Percentiles rank a stretch among this genome's conserved stretches.
phyloP scores from a whole-genome alignment of 225 moss, liverwort and hornwort genomes.

The Pseudoscleropodium purum region DNA sequence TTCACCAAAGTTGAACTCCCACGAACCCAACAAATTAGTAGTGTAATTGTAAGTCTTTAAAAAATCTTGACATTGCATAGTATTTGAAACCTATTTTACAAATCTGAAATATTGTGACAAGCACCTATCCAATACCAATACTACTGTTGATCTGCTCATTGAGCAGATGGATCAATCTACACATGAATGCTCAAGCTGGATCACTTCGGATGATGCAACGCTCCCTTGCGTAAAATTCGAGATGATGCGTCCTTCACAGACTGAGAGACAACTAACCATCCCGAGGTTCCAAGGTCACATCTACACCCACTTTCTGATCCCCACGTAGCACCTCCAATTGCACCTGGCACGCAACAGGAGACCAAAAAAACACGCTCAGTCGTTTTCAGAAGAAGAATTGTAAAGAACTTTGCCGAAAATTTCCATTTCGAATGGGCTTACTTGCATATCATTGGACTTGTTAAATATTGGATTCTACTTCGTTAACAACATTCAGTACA shows the following conservation, averaged over 20 bases:
- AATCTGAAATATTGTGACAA: neutral
- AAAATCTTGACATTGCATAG: neutral
- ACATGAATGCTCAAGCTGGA: neutral
- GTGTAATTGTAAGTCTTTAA: neutral
- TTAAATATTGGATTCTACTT: too few species aligned
- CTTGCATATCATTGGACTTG: neutral
- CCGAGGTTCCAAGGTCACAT: conserved; percentile 73
- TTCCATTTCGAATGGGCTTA: too few species aligned
- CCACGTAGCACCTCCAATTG: conserved; percentile 86
- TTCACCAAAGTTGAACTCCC: neutral
- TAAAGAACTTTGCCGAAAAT: neutral
- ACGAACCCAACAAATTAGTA: neutral
- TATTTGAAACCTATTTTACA: conserved; percentile 1
- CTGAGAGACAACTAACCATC: conserved; percentile 21
- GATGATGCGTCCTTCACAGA: neutral
- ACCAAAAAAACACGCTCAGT: neutral
- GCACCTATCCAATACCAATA: neutral
- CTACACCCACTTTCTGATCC: conserved; percentile 59
- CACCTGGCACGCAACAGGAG: conserved; percentile 33
- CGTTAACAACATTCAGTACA: too few species aligned
- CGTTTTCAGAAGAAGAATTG: neutral
- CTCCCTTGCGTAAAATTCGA: neutral
- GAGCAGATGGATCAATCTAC: neutral
- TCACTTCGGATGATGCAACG: neutral
- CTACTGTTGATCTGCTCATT: neutral